These are phyloP conservation scores for Pinus albicaulis DNA, from an alignment of 75 land plant genomes.

Conservation along the genomic window DNA sequence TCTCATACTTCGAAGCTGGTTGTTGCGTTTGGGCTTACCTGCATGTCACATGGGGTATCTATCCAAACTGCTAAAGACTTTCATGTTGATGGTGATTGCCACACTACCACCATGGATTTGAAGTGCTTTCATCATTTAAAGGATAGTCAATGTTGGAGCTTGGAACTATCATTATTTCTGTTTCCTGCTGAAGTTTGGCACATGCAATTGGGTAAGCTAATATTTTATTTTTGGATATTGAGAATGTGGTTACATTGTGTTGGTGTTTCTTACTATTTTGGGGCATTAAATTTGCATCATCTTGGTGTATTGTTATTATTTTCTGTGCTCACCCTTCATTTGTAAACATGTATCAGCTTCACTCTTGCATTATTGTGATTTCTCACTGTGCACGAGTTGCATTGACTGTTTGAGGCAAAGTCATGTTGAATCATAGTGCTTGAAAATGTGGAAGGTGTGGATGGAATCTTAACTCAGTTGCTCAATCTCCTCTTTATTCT, in stretches of 20 bases:
- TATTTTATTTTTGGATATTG: background rate
- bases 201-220: background rate
- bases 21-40: constrained; percentile 17
- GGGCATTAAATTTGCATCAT: background rate
- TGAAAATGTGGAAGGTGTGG: background rate
- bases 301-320: background rate
- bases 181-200: background rate
- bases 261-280: background rate
- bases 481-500: too few species aligned
- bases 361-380: background rate
- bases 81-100: constrained; percentile 12
- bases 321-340: background rate
- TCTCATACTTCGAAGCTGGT: constrained; percentile 15
- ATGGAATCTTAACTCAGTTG: too few species aligned
- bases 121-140: constrained; percentile 20
- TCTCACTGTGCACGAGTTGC: background rate
- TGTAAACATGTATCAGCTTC: background rate
- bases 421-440: background rate
- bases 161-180: background rate
- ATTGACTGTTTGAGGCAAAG: background rate
- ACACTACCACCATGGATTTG: constrained; percentile 7
- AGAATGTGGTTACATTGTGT: background rate
- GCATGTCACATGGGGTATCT: constrained; percentile 12
- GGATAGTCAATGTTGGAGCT: constrained; percentile 9
- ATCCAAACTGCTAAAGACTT: constrained; percentile 45